phyloP scores from a whole-genome alignment of 257 asterid genomes.

The Leonotis leonurus region DNA sequence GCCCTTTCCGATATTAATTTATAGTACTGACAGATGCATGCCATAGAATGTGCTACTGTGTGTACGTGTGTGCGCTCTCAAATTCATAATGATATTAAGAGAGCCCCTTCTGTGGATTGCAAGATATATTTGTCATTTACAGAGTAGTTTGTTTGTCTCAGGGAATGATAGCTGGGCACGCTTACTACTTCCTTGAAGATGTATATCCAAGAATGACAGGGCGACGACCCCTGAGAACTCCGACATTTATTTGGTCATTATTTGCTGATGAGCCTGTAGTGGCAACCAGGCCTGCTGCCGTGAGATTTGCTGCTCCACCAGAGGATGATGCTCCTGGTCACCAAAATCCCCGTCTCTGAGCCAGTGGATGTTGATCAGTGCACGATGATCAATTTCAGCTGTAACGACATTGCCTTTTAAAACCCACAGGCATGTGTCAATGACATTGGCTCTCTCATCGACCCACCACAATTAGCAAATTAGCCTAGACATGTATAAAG shows the following conservation, averaged over 20 bases:
- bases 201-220: conserved; percentile 94
- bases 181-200: conserved; percentile 86
- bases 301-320: conserved; percentile 88
- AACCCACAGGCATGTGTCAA: conserved; percentile 6
- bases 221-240: conserved; percentile 84
- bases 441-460: not conserved
- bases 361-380: too few species aligned
- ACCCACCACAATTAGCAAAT: conserved; percentile 14
- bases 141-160: conserved; percentile 23
- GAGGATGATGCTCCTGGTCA: conserved; percentile 37
- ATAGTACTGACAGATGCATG: not conserved
- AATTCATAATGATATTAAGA: not conserved
- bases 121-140: too few species aligned
- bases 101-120: too few species aligned
- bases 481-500: conserved; percentile 22
- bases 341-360: conserved; percentile 17
- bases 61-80: not conserved
- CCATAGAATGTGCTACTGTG: not conserved
- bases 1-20: not conserved
- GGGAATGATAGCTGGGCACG: conserved; percentile 99
- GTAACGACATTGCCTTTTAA: too few species aligned
- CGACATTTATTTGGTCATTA: conserved; percentile 52
- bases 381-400: conserved; percentile 9
- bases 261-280: conserved; percentile 94
- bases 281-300: conserved; percentile 68